Percentiles rank a stretch among this genome's conserved stretches.
Evolutionary conservation across 2,329 filamentous ascomycete genomes (phyloP).

Genomic region (Septoria linicola): DNA sequence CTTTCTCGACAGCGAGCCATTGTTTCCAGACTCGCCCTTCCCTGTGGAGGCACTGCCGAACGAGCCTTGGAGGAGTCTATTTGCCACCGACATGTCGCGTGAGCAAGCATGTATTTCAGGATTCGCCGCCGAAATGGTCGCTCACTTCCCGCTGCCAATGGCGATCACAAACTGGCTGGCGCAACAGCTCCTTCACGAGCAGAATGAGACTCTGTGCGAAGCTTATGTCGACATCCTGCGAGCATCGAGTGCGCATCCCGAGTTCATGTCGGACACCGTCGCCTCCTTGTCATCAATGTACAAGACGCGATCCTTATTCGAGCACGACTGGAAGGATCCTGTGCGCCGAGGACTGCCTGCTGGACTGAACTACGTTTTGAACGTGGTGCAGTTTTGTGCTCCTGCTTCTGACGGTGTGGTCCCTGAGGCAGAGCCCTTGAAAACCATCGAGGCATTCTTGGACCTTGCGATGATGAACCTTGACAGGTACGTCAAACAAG

Average conservation of each 20-base stretch:
- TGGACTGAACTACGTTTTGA: slow-evolving; percentile 21
- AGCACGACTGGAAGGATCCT: slow-evolving; percentile 16
- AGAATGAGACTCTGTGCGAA: slow-evolving; percentile 38
- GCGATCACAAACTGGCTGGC: slow-evolving; percentile 47
- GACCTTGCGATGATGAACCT: slow-evolving; percentile 33
- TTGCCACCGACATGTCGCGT: slow-evolving; percentile 37
- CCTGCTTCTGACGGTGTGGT: slow-evolving; percentile 20
- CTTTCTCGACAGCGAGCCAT: slow-evolving; percentile 43
- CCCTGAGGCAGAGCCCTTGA: slow-evolving; percentile 17
- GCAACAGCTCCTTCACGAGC: slow-evolving; percentile 36
- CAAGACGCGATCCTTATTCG: slow-evolving; percentile 24
- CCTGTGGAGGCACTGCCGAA: slow-evolving; percentile 34
- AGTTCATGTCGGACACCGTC: slow-evolving; percentile 20
- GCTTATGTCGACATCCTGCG: slow-evolving; percentile 37
- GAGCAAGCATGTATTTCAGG: slow-evolving; percentile 46
- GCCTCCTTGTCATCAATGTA: slow-evolving; percentile 24
- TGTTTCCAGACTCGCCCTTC: slow-evolving; percentile 29
- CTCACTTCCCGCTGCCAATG: slow-evolving; percentile 39
- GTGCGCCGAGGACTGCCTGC: slow-evolving; percentile 15
- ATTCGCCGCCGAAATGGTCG: slow-evolving; percentile 43
- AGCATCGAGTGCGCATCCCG: slow-evolving; percentile 15
- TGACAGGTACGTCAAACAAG: slow-evolving; percentile 28
- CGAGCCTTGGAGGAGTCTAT: slow-evolving; percentile 37
- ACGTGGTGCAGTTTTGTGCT: slow-evolving; percentile 20
- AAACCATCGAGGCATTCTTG: slow-evolving; percentile 24